Percentiles rank a stretch among this genome's conserved stretches.
Evolutionary conservation across 169 alveolate species (phyloP).

Genomic region (Eimeria sp.): DNA sequence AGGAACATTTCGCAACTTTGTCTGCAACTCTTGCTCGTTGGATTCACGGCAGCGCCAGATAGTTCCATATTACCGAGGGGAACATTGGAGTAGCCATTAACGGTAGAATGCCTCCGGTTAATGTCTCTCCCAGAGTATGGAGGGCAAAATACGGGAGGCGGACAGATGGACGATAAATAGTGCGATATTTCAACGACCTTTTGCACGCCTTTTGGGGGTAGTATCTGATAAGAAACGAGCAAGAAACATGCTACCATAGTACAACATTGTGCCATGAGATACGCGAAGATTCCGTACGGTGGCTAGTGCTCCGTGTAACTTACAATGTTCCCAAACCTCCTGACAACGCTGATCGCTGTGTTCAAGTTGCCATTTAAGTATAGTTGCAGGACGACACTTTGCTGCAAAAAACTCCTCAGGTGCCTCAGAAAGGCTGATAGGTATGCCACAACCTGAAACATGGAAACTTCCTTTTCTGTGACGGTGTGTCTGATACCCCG

Average conservation of each 20-base stretch:
- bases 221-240: slow-evolving; percentile 13
- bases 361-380: slow-evolving; percentile 50
- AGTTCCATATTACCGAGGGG: background rate
- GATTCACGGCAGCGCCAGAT: background rate
- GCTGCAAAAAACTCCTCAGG: background rate
- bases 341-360: background rate
- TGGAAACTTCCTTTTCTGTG: slow-evolving; percentile 27
- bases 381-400: slow-evolving; percentile 30
- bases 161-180: background rate
- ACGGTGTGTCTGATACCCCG: background rate
- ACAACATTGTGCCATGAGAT: background rate
- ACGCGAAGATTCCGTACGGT: background rate
- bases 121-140: background rate
- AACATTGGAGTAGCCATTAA: no score
- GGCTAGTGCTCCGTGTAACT: background rate
- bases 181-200: slow-evolving; percentile 11
- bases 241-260: background rate
- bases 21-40: background rate
- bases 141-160: background rate
- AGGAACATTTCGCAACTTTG: slow-evolving; percentile 9
- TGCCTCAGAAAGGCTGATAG: slow-evolving; percentile 7
- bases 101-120: background rate
- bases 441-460: slow-evolving; percentile 46
- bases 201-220: slow-evolving; percentile 24
- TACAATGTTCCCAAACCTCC: slow-evolving; percentile 39